Base-by-base conservation (phyloP, 2,329 filamentous ascomycete genomes). In the Aspergillus uvarum region DNA sequence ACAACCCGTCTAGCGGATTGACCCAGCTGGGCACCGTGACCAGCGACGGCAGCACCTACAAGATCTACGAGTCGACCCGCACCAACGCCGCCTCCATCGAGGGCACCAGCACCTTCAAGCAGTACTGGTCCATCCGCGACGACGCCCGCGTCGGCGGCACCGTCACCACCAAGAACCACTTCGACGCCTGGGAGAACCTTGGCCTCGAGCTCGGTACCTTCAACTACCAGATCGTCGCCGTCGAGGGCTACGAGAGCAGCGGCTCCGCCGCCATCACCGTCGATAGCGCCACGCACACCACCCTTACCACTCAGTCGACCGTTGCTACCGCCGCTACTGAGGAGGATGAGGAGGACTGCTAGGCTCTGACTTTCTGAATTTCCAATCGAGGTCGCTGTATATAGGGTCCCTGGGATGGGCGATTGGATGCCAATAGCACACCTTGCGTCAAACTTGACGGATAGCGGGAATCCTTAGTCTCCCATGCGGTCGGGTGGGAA, bases 41-140 rank as follows among this genome's bases (percentile, higher is more conserved):
- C 7, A 74, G 67, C 31, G 77, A 79, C 58, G 77, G 75, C 14
- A 63, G 66, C 4, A 72, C 65, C n/a, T 80, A 80, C 62, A 67
- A 74, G 16, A 74, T 79, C 61, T 78, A 76, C 64, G 68, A 72
- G 47, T 67, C 73, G 52, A 65, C 66, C 7, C 78, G 73, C 16
- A 67, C 65, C 35, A 75, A 80, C 56, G 66, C 71, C 52, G 76
- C 78, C 6, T 79, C 76, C 0, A 76, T 80, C 47, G 54, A 65
- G 3, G 77, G 77, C 19, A 79, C 75, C 16, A 61, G 68, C 0
- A 80, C 77, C 16, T 80, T 80, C 65, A 65, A 70, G 42, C 78
- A 80, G 66, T 80, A 77, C 67, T 79, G 73, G 71, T 79, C 76
- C 5, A 70, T 81, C 32, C 75, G 79, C 16, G 68, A 67, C 10